phyloP scores from a whole-genome alignment of 129 eudicot genomes.

The Helichrysum umbraculigerum region DNA sequence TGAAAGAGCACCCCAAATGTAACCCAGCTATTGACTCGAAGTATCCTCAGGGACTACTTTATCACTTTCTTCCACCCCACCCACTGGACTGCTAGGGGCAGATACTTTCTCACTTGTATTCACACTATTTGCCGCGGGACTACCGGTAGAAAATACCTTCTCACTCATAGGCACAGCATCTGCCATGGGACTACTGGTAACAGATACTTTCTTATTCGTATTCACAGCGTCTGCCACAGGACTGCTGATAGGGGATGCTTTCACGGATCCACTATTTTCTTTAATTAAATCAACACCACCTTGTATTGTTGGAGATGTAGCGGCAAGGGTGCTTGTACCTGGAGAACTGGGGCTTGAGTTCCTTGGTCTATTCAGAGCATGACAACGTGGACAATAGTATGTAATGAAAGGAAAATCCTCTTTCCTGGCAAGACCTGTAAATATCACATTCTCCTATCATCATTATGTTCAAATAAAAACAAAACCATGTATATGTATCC shows the following conservation, averaged over 20 bases:
- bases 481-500: background rate
- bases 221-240: background rate
- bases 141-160: slow-evolving; percentile 4
- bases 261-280: slow-evolving; percentile 15
- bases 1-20: background rate
- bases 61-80: slow-evolving; percentile 25
- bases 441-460: background rate
- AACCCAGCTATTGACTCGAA: slow-evolving; percentile 16
- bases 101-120: slow-evolving; percentile 23
- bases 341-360: slow-evolving; percentile 41
- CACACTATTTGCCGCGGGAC: slow-evolving; percentile 1
- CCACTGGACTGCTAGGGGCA: slow-evolving; percentile 30
- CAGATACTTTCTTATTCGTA: slow-evolving; percentile 23
- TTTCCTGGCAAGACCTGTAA: slow-evolving; percentile 87
- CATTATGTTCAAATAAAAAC: background rate
- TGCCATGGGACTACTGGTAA: slow-evolving; percentile 12
- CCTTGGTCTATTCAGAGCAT: slow-evolving; percentile 72
- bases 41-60: background rate
- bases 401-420: slow-evolving; percentile 85
- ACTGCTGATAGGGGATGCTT: slow-evolving; percentile 23
- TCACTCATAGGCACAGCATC: slow-evolving; percentile 1
- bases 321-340: slow-evolving; percentile 29
- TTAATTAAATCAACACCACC: slow-evolving; percentile 24
- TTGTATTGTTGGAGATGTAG: slow-evolving; percentile 25
- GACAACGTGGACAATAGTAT: slow-evolving; percentile 92